phyloP scores from a whole-genome alignment of 2,329 filamentous ascomycete genomes.

The Chrysosporium queenslandicum region DNA sequence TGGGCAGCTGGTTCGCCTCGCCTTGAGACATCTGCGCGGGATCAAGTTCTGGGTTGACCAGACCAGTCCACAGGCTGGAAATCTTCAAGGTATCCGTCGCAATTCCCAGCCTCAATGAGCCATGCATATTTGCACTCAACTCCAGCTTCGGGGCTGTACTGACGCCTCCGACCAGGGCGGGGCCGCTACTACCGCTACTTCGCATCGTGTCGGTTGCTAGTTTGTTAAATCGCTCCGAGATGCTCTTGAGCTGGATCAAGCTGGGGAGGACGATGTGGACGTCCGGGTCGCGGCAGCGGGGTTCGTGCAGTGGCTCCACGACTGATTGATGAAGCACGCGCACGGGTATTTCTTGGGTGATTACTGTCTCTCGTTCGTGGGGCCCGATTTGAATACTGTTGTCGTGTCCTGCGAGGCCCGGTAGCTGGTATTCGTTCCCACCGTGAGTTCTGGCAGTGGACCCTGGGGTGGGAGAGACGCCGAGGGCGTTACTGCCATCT shows the following conservation, averaged over 20 bases:
- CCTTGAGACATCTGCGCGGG: conserved; percentile 59
- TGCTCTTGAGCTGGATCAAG: conserved; percentile 78
- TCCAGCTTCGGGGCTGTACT: conserved; percentile 57
- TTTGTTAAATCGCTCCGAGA: conserved; percentile 91
- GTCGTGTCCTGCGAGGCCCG: conserved; percentile 28
- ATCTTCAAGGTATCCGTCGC: conserved; percentile 77
- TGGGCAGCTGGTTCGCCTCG: conserved; percentile 65
- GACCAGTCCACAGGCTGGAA: conserved; percentile 70
- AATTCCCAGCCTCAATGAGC: conserved; percentile 68
- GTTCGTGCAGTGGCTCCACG: conserved; percentile 91
- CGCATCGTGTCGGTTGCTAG: conserved; percentile 47
- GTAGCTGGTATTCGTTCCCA: conserved; percentile 40
- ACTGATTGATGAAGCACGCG: conserved; percentile 72
- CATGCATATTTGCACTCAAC: conserved; percentile 89
- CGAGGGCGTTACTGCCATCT: conserved; percentile 46
- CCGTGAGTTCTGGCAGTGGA: conserved; percentile 23
- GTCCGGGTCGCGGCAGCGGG: conserved; percentile 78
- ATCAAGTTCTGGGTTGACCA: conserved; percentile 81
- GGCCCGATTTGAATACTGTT: conserved; percentile 30
- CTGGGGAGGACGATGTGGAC: conserved; percentile 87
- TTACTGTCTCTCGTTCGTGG: conserved; percentile 74
- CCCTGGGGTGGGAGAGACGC: conserved; percentile 25
- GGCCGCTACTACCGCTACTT: conserved; percentile 10
- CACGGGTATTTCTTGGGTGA: conserved; percentile 94
- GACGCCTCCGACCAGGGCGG: conserved; percentile 26